Evolutionary conservation across 352 stramenopile species (phyloP), one percentile per base, ranked within the genome.

Genomic region (Globisporangium irregulare): DNA sequence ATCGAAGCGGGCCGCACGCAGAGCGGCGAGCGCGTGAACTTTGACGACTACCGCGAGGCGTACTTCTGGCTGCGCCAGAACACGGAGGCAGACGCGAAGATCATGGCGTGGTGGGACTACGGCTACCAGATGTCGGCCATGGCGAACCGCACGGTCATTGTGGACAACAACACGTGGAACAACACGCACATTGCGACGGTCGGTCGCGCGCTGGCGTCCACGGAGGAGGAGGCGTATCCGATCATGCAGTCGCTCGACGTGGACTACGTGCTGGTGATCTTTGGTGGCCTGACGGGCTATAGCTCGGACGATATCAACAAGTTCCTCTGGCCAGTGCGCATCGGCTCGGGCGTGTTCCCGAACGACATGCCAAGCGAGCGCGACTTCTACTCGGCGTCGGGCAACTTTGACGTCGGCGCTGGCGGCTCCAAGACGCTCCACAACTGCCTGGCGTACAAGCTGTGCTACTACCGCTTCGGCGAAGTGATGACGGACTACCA

Each of bases 1-100:
- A 96, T 98, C 67, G 90, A 97, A 73, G 84, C 84, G 7, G 85
- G 84, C 12, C 83, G 85, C 51, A 88, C 76, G 36, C 75, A 79
- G 5, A 78, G 87, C 41, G 93, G 93, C 29, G 76, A 86, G 70
- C 85, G 88, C 53, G 81, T 97, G 38, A 94, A 97, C 67, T 96
- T 97, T 50, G 97, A 99, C 74, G 97, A 99, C 79, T 99, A 99
- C 83, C 92, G 97, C 54, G 97, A 99, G 76, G 95, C 95, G 12
- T 96, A 95, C 77, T 96, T 90, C 69, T 96, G 88, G 88, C 70
- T 96, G 66, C 76, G 88, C 18, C 86, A 97, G 75, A 98, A 98
- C 79, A 98, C 92, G 38, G 77, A 89, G 32, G 89, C 83, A 41
- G 79, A 97, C 67, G 82, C 85, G 46, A 94, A 93, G 77, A 90